Evolutionary conservation across 2,329 filamentous ascomycete species (phyloP).

Genomic region (Plectosphaerella plurivora): DNA sequence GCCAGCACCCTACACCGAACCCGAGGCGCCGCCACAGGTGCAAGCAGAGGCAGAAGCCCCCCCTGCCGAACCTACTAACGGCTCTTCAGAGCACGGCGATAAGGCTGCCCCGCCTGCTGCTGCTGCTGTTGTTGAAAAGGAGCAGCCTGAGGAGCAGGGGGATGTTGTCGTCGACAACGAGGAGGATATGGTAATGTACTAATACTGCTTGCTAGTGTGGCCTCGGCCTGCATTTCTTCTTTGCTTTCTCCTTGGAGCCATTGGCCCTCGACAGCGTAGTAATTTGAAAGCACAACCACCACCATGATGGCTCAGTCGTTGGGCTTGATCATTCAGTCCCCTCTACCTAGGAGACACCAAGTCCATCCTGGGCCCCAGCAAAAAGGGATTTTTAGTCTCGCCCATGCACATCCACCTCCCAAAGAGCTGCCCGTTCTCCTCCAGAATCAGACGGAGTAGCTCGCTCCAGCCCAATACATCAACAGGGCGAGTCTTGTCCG

Average conservation of each 20-base stretch:
- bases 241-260: neutral
- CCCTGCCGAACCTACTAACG: constrained; percentile 32
- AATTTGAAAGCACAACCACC: too few relatives aligned
- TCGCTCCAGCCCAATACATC: neutral
- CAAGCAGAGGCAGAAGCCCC: constrained; percentile 24
- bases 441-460: constrained; percentile 1
- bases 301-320: too few relatives aligned
- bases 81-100: constrained; percentile 17
- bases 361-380: too few relatives aligned
- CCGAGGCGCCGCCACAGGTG: neutral
- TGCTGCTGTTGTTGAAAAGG: constrained; percentile 26
- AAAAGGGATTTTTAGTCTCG: too few relatives aligned
- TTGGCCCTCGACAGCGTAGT: neutral
- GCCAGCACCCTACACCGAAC: neutral
- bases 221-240: neutral
- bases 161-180: constrained; percentile 80
- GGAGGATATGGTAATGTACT: constrained; percentile 92
- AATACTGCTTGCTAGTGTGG: constrained; percentile 18
- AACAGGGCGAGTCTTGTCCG: neutral
- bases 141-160: constrained; percentile 63
- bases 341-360: too few relatives aligned
- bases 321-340: too few relatives aligned
- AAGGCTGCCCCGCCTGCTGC: constrained; percentile 14
- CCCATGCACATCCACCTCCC: constrained; percentile 1
- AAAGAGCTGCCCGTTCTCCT: constrained; percentile 6